These are phyloP conservation scores for Pterocarpus santalinus DNA, from an alignment of 306 rosid genomes.

Conservation along the genomic window DNA sequence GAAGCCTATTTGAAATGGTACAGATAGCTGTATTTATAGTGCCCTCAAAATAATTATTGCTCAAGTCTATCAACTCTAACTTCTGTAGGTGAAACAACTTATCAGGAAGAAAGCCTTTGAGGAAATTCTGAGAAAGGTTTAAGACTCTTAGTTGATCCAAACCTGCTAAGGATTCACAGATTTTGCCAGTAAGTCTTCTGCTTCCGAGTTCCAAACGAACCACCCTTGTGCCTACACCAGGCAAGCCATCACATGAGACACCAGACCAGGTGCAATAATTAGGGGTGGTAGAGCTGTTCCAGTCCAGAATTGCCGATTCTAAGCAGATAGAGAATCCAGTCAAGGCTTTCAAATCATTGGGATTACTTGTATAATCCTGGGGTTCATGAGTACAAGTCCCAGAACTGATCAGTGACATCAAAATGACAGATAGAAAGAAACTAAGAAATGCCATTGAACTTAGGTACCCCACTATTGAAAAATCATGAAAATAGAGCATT, in stretches of 20 bases:
- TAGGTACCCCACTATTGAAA: background rate
- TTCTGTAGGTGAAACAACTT: slow-evolving; percentile 40
- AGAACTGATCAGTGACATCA: background rate
- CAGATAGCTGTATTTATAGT: slow-evolving; percentile 2
- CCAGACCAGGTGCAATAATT: slow-evolving; percentile 50
- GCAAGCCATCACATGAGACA: slow-evolving; percentile 38
- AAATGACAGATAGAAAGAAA: background rate
- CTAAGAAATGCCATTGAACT: background rate
- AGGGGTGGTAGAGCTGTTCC: slow-evolving; percentile 9
- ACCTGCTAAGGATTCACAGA: slow-evolving; percentile 42
- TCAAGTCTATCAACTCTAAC: slow-evolving; percentile 46
- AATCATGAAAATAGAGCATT: background rate
- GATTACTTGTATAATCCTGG: slow-evolving; percentile 23
- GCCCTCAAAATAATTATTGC: slow-evolving; percentile 40
- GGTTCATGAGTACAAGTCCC: slow-evolving; percentile 17
- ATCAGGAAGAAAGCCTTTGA: slow-evolving; percentile 39
- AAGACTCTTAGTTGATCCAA: slow-evolving; percentile 47
- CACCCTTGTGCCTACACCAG: slow-evolving; percentile 26
- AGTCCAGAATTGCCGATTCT: slow-evolving; percentile 28
- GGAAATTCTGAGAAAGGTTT: slow-evolving; percentile 46
- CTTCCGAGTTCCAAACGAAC: slow-evolving; percentile 42
- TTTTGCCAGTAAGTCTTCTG: slow-evolving; percentile 35
- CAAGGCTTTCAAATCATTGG: slow-evolving; percentile 47
- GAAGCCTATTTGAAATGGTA: slow-evolving; percentile 7
- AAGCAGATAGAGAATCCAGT: slow-evolving; percentile 44